These are phyloP conservation scores for Aaosphaeria pasadenensis DNA, from an alignment of 2,329 filamentous ascomycete species.

Conservation along the genomic window DNA sequence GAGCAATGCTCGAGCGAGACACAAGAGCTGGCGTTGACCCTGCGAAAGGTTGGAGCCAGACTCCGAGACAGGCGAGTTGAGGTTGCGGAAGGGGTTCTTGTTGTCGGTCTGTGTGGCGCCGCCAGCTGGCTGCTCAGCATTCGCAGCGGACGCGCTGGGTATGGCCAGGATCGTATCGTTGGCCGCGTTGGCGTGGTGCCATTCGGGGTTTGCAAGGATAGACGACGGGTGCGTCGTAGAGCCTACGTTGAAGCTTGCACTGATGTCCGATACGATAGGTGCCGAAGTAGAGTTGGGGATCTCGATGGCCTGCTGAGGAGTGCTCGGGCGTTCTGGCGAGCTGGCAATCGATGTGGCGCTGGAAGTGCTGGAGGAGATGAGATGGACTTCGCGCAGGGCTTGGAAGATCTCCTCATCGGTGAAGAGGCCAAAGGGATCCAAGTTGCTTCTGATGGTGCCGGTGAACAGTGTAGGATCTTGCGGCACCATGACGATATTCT, in stretches of 20 bases:
- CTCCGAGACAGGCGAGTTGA: constrained; percentile 79
- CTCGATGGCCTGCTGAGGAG: constrained; percentile 21
- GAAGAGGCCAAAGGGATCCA: constrained; percentile 88
- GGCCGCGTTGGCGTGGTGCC: constrained; percentile 21
- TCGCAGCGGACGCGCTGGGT: constrained; percentile 23
- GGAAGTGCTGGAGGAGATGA: constrained; percentile 58
- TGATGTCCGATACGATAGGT: constrained; percentile 23
- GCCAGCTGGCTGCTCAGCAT: constrained; percentile 22
- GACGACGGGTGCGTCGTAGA: constrained; percentile 32
- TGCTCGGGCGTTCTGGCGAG: constrained; percentile 17
- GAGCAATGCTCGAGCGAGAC: constrained; percentile 86
- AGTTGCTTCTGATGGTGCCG: constrained; percentile 85
- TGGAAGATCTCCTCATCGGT: constrained; percentile 88
- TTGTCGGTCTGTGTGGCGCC: constrained; percentile 60
- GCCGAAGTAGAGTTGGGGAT: constrained; percentile 30
- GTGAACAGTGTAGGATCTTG: constrained; percentile 95
- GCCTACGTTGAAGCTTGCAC: constrained; percentile 21
- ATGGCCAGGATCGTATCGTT: constrained; percentile 31
- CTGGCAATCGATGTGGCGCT: constrained; percentile 24
- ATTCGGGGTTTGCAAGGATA: constrained; percentile 28
- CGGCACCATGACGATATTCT: constrained; percentile 94
- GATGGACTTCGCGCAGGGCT: constrained; percentile 81
- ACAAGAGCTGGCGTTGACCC: constrained; percentile 91
- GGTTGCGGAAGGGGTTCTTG: constrained; percentile 91
- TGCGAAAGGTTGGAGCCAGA: constrained; percentile 94